Percentiles rank a stretch among this genome's conserved stretches.
phyloP scores from a whole-genome alignment of 1,284 basidiomycete genomes.

The Trametes versicolor region DNA sequence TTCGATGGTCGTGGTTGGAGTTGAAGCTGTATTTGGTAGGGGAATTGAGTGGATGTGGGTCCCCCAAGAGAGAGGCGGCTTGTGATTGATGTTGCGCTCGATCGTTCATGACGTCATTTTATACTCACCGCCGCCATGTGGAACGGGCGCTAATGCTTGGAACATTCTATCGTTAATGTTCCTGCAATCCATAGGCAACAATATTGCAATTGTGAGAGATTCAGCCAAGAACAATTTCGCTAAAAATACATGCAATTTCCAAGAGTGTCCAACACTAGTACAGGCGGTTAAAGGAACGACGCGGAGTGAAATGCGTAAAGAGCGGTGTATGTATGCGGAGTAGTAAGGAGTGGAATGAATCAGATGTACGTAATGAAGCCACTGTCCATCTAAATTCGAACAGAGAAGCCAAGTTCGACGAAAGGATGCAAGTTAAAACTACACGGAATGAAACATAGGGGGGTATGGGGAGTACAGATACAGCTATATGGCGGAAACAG shows the following conservation, averaged over 20 bases:
- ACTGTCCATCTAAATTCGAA: not conserved
- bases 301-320: not conserved
- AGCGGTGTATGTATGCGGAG: not conserved
- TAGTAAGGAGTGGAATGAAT: no score
- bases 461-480: not conserved
- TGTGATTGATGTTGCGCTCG: slow-evolving; percentile 10
- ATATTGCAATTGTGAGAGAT: no score
- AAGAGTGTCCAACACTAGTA: not conserved
- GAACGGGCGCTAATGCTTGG: not conserved
- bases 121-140: slow-evolving; percentile 6
- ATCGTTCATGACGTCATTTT: not conserved
- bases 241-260: not conserved
- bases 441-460: not conserved
- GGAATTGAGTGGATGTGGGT: no score
- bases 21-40: no score
- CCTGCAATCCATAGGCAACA: no score
- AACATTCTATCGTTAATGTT: no score
- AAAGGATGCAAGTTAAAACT: not conserved
- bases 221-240: not conserved
- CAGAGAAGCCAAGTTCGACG: not conserved
- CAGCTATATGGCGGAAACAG: not conserved
- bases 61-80: no score
- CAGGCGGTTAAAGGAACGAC: not conserved
- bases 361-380: not conserved
- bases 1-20: no score